These are phyloP conservation scores for Dipodascopsis uninucleata DNA, from an alignment of 805 yeast species.

Conservation along the genomic window DNA sequence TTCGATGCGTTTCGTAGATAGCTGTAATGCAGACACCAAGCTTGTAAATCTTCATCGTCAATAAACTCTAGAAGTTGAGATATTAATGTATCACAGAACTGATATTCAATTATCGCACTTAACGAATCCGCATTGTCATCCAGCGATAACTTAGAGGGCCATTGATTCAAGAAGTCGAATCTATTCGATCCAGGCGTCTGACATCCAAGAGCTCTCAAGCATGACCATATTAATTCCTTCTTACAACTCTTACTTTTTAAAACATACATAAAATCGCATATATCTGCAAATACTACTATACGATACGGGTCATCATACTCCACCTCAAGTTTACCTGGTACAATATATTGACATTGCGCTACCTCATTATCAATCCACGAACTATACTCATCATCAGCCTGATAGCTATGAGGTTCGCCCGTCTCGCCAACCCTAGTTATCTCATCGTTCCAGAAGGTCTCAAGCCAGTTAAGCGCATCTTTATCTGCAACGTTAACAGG, in stretches of 20 bases:
- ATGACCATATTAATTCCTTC: conserved; percentile 17
- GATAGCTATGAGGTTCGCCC: conserved; percentile 8
- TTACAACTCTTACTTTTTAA: conserved; percentile 4
- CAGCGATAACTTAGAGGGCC: conserved; percentile 5
- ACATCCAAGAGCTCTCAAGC: conserved; percentile 25
- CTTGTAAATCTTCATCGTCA: conserved; percentile 9
- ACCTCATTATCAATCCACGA: conserved; percentile 2
- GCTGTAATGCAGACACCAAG: conserved; percentile 11
- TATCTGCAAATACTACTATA: conserved; percentile 27
- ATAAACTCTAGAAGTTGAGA: background rate
- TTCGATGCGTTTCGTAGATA: background rate
- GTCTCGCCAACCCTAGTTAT: conserved; percentile 29
- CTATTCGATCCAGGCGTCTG: conserved; percentile 1
- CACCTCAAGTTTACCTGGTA: background rate
- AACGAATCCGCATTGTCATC: background rate
- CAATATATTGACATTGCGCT: background rate
- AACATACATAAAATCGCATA: conserved; percentile 17
- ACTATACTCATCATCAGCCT: background rate
- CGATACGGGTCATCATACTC: conserved; percentile 21
- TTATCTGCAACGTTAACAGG: conserved; percentile 12
- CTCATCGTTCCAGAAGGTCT: conserved; percentile 28
- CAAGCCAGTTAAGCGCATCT: conserved; percentile 8
- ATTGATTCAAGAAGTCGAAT: conserved; percentile 7
- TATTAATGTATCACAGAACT: conserved; percentile 5
- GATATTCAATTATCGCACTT: background rate